A percentile compares a stretch with the other conserved stretches of the same genome.
Evolutionary conservation across 345 rosid genomes (phyloP).

Genomic region (Litchi chinensis): DNA sequence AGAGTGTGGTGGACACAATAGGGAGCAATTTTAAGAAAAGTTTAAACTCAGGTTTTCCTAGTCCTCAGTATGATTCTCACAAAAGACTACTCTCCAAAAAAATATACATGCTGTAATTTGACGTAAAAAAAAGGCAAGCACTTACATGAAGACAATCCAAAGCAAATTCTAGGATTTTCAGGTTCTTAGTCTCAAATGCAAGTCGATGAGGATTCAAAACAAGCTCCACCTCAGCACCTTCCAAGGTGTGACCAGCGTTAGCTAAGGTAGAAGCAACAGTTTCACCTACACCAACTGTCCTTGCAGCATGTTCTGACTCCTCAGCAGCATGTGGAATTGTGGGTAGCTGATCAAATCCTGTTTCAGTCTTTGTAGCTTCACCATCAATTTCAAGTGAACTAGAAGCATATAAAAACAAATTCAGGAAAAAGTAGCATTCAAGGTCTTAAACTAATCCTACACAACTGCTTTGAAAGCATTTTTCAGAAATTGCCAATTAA

Average conservation of each 20-base stretch:
- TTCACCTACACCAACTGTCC: slow-evolving; percentile 35
- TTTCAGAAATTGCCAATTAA: slow-evolving; percentile 5
- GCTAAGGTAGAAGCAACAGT: slow-evolving; percentile 61
- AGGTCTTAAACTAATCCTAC: not conserved
- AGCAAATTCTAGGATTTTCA: slow-evolving; percentile 86
- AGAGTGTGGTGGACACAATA: not conserved
- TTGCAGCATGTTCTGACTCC: slow-evolving; percentile 45
- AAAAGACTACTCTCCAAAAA: slow-evolving; percentile 6
- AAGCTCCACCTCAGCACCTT: slow-evolving; percentile 82
- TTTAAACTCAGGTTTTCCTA: slow-evolving; percentile 11
- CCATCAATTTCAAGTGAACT: slow-evolving; percentile 67
- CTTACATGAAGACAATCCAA: slow-evolving; percentile 99
- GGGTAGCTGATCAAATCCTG: slow-evolving; percentile 41
- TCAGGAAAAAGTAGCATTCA: slow-evolving; percentile 1
- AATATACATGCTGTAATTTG: not conserved
- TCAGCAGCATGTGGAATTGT: slow-evolving; percentile 35
- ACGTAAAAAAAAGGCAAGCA: slow-evolving; percentile 16
- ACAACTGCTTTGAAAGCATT: not conserved
- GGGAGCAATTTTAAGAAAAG: slow-evolving; percentile 6
- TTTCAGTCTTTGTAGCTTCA: slow-evolving; percentile 48
- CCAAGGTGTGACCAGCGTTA: slow-evolving; percentile 83
- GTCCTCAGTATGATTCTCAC: slow-evolving; percentile 1
- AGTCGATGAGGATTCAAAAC: slow-evolving; percentile 87
- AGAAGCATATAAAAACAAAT: slow-evolving; percentile 22
- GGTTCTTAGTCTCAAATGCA: slow-evolving; percentile 91